Conservation (phyloP, 257 asterid genomes). For the Petrea volubilis region DNA sequence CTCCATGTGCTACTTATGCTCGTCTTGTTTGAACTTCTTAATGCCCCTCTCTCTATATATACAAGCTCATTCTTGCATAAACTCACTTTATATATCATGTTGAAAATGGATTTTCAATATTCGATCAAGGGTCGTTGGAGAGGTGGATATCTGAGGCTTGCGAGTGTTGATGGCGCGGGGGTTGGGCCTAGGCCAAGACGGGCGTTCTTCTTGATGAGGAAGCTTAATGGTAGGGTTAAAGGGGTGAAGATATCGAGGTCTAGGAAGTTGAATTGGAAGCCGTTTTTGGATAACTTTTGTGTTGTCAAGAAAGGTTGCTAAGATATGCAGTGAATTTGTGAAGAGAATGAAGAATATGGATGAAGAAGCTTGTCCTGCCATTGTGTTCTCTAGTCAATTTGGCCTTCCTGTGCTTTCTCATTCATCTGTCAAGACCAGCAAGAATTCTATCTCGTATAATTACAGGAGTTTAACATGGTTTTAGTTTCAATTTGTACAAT, state of each 20-base stretch:
- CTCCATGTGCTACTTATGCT: not conserved
- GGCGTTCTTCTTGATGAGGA: conserved; percentile 37
- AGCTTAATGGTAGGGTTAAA: conserved; percentile 43
- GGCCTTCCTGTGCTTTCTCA: conserved; percentile 76
- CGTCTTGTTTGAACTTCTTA: too few species aligned
- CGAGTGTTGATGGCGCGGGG: conserved; percentile 21
- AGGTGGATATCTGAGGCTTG: conserved; percentile 48
- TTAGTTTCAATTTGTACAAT: not conserved
- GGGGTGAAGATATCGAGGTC: conserved; percentile 53
- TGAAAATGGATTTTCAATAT: conserved; percentile 9
- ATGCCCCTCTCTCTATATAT: not conserved
- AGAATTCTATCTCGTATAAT: not conserved
- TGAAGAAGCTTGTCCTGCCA: conserved; percentile 50
- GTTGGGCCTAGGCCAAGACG: conserved; percentile 25
- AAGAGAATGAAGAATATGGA: not conserved
- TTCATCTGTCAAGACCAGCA: conserved; percentile 22
- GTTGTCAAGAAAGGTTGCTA: conserved; percentile 38
- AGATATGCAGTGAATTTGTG: not conserved
- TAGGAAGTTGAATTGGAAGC: conserved; percentile 70
- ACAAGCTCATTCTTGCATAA: conserved; percentile 3
- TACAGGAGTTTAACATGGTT: conserved; percentile 15
- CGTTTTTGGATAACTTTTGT: conserved; percentile 42
- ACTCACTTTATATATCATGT: not conserved
- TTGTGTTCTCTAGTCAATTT: conserved; percentile 64
- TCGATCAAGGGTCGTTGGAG: conserved; percentile 12